A percentile compares a stretch with the other conserved stretches of the same genome.
phyloP scores from a whole-genome alignment of 106 monocot species.

The Phalaenopsis aphrodite region DNA sequence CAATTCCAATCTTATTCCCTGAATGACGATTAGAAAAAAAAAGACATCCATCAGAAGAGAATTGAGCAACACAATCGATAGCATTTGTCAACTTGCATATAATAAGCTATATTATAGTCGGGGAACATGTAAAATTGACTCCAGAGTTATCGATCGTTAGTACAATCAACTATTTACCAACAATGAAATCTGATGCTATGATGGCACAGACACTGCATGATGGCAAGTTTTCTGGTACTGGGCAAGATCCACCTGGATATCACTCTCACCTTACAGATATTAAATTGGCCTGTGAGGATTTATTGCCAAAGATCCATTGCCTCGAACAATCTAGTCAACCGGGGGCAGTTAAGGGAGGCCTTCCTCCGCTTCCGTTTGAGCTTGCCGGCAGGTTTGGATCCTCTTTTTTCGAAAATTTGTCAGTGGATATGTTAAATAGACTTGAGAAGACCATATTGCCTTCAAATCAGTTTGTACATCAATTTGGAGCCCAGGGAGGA shows the following conservation, averaged over 20 bases:
- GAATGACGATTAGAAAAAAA: too few species aligned
- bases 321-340: conserved; percentile 7
- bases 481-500: conserved; percentile 21
- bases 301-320: conserved; percentile 4
- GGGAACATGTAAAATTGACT: too few species aligned
- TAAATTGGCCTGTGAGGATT: conserved; percentile 36
- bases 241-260: conserved; percentile 33
- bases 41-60: too few species aligned
- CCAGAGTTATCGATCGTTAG: too few species aligned
- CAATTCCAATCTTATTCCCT: too few species aligned
- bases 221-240: conserved; percentile 45
- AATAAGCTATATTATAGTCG: too few species aligned
- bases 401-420: conserved; percentile 7
- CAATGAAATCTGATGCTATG: conserved; percentile 45
- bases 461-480: conserved; percentile 14
- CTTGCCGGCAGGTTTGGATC: conserved; percentile 10
- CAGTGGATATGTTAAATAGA: neutral
- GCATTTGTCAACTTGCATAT: too few species aligned
- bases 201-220: conserved; percentile 62
- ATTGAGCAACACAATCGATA: too few species aligned
- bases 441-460: conserved; percentile 14
- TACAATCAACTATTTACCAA: too few species aligned
- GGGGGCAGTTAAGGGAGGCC: neutral
- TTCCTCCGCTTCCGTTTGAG: conserved; percentile 13
- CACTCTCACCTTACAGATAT: conserved; percentile 84